phyloP scores from a whole-genome alignment of 345 rosid genomes.

The Eucalyptus erythrocorys region DNA sequence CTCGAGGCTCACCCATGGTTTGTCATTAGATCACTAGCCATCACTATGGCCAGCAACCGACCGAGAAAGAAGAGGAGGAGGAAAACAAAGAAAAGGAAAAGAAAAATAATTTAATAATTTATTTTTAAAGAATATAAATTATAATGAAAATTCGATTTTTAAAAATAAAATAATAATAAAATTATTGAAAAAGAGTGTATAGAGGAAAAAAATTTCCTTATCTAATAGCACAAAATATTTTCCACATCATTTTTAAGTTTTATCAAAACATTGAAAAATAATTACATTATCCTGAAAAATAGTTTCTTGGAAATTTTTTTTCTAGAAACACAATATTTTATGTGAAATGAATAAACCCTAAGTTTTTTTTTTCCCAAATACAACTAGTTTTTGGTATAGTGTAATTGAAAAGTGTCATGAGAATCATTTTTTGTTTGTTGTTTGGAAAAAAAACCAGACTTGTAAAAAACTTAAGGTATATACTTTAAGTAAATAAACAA shows the following conservation, averaged over 20 bases:
- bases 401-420: background rate
- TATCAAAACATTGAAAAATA: accelerated
- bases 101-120: no score
- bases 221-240: no score
- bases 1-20: no score
- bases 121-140: no score
- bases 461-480: background rate
- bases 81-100: no score
- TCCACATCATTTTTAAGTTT: accelerated
- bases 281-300: no score
- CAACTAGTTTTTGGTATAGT: background rate
- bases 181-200: no score
- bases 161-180: no score
- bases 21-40: accelerated
- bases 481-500: background rate
- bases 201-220: no score
- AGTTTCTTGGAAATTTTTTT: accelerated
- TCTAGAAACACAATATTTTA: accelerated
- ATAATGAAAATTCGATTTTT: no score
- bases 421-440: background rate
- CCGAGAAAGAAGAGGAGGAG: no score
- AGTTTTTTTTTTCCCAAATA: background rate
- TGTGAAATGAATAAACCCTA: no score
- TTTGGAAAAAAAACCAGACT: background rate
- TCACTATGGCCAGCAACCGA: accelerated